Conservation (phyloP, 371 early-diverging fungal species). For the Basidiobolus meristosporus region DNA sequence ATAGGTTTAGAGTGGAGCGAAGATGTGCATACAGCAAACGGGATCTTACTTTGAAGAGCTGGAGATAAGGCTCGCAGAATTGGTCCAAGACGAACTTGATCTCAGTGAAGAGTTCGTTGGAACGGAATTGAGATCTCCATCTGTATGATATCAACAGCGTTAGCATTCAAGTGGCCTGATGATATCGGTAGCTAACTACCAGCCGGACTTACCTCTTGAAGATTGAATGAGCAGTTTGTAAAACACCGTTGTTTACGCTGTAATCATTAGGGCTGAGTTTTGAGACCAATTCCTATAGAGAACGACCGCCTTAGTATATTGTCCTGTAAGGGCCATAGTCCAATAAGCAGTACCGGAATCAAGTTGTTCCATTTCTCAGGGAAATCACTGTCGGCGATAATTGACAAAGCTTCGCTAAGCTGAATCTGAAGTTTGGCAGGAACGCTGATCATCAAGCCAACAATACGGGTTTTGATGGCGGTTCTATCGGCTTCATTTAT, state of each 20-base stretch:
- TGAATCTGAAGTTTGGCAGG: slow-evolving; percentile 70
- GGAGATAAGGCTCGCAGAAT: slow-evolving; percentile 63
- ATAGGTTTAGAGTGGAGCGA: background rate
- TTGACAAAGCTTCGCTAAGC: slow-evolving; percentile 75
- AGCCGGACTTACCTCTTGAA: slow-evolving; percentile 76
- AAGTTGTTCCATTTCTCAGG: slow-evolving; percentile 76
- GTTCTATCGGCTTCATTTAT: slow-evolving; percentile 49
- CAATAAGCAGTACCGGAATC: slow-evolving; percentile 28
- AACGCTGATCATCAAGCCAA: slow-evolving; percentile 65
- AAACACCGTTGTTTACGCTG: slow-evolving; percentile 67
- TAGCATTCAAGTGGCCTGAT: background rate
- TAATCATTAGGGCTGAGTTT: slow-evolving; percentile 61
- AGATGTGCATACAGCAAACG: background rate
- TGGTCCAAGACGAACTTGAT: slow-evolving; percentile 80
- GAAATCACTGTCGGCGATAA: slow-evolving; percentile 83
- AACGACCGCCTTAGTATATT: background rate
- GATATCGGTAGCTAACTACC: no score
- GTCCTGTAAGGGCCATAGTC: background rate
- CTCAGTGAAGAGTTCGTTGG: slow-evolving; percentile 57
- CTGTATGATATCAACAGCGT: slow-evolving; percentile 14
- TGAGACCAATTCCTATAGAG: slow-evolving; percentile 39
- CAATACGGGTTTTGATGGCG: slow-evolving; percentile 64
- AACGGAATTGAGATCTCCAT: slow-evolving; percentile 71
- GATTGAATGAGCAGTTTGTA: slow-evolving; percentile 84
- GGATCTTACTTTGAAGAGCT: slow-evolving; percentile 46